Conservation (phyloP, 208 protist genomes). For the Trichomonas gallinae region DNA sequence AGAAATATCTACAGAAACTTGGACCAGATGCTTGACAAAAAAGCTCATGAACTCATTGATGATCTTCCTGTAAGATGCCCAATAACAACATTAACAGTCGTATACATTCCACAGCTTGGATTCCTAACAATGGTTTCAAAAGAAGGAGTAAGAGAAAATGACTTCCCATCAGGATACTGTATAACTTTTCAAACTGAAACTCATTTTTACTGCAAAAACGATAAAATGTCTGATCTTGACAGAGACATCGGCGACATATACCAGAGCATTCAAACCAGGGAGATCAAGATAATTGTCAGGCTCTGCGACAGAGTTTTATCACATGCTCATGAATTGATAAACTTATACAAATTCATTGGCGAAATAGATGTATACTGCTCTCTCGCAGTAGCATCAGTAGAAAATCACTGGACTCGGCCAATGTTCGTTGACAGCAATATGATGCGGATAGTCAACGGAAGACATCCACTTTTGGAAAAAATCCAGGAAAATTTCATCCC, state of each 20-base stretch:
- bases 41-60: background rate
- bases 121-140: background rate
- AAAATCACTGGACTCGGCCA: background rate
- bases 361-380: background rate
- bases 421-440: background rate
- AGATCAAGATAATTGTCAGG: background rate
- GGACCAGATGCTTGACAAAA: background rate
- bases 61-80: background rate
- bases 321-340: background rate
- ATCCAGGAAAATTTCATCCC: background rate
- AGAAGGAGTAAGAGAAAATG: too few species aligned
- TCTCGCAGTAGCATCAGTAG: background rate
- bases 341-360: background rate
- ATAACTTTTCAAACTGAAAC: background rate
- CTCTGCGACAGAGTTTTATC: background rate
- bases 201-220: slow-evolving; percentile 1
- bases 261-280: background rate
- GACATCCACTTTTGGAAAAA: background rate
- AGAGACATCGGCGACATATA: background rate
- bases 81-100: background rate
- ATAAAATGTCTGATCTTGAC: slow-evolving; percentile 9
- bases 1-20: background rate
- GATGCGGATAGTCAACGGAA: background rate
- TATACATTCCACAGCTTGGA: background rate
- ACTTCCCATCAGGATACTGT: background rate